Conservation (phyloP, 2,329 filamentous ascomycete species). For the Colletotrichum sp. region DNA sequence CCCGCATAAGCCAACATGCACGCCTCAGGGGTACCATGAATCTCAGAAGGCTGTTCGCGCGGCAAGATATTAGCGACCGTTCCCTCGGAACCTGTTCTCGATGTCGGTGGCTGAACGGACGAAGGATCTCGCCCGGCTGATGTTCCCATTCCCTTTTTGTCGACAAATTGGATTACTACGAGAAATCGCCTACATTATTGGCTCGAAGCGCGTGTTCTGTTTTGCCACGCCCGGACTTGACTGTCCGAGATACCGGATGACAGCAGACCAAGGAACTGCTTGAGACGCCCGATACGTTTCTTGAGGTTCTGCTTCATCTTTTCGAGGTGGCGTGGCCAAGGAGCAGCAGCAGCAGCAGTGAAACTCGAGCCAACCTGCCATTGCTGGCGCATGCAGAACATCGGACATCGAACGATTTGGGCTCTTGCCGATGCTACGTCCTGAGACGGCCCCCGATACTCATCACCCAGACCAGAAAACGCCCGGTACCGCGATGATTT, state of each 20-base stretch:
- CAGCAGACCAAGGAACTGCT: not conserved
- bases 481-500: not conserved
- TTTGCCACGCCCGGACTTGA: not conserved
- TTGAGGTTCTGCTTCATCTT: not conserved
- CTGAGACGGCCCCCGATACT: accelerated
- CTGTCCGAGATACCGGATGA: not conserved
- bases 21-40: not conserved
- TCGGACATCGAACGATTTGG: not conserved
- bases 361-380: not conserved
- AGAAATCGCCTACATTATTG: not conserved
- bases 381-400: not conserved
- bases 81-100: not conserved
- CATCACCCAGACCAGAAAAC: not conserved
- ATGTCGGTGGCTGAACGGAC: not conserved
- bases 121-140: not conserved
- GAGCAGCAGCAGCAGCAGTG: not conserved
- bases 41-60: not conserved
- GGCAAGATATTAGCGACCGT: not conserved
- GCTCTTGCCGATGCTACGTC: not conserved
- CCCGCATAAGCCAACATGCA: not conserved
- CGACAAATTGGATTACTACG: not conserved
- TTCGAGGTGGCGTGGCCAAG: not conserved
- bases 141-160: not conserved
- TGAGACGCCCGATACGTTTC: not conserved
- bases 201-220: not conserved